Evolutionary conservation across 306 rosid species (phyloP), one percentile per base, ranked within the genome.

Genomic region (Quercus glauca): DNA sequence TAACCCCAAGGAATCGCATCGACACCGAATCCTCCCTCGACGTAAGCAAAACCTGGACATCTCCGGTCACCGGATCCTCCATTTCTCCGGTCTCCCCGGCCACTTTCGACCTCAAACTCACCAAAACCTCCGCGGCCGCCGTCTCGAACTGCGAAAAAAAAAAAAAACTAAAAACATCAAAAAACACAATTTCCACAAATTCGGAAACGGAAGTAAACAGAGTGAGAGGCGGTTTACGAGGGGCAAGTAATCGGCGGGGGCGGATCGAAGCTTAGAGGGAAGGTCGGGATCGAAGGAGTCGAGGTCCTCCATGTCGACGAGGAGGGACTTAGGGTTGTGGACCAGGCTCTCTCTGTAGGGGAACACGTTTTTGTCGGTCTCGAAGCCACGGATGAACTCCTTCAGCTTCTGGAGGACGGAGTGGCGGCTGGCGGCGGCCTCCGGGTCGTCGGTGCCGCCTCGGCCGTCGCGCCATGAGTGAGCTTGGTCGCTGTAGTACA

Each of bases 401-500:
- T 95, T 95, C 77, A 95, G 87, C 56, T 95, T 95, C 81, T 85
- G 98, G 69, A 91, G 90, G 57, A 89, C 83, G 4, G 98, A 77
- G 84, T 95, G 94, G 78, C 90, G 87, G 73, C 88, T 85, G 41
- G 88, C 86, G 25, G 82, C 63, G 57, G 84, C 82, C 23, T 74
- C 87, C 3, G 78, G 25, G 28, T 82, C 92, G 51, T 85, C 81
- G 26, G 78, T 88, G 31, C 81, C 79, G 55, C 81, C 86, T 76
- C 76, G 80, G 14, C 86, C 85, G 67, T 83, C 91, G 3, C 94
- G 97, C 78, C 90, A 91, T 3, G 97, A 92, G 83, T 91, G 92
- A 3, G 99, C 96, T 83, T 93, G 99, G 80, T 95, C 99, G 79
- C 97, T 95, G 88, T 95, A 95, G 89, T 84, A 93, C 57, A 95